Base-by-base conservation (phyloP, 768 basidiomycete genomes). In the Rhizopogon roseolus region DNA sequence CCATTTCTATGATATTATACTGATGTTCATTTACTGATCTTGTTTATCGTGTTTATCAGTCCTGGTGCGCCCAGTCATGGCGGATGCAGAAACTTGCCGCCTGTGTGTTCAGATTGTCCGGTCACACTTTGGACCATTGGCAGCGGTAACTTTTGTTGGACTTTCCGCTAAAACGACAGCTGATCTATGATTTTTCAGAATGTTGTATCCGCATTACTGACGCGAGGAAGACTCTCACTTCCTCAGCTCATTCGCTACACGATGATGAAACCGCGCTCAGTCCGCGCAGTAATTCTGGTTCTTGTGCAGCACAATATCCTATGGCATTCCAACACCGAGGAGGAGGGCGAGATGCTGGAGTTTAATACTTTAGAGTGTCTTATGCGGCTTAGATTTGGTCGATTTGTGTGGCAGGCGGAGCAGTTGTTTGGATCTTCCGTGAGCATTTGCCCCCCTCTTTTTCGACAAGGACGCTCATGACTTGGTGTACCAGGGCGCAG, bases 261-360 rank as follows among this genome's bases (percentile, higher is more conserved):
- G 1, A 75, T 73, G 28, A 68, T 92, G 27, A 87, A 83, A 61
- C 79, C 84, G 9, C 82, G 85, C 25, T 82, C 78, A 1, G 79
- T 86, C 13, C 83, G 88, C 50, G 84, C 85, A 27, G 78, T 83
- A 17, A 72, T 95, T 17, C 73, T 97, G 42, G 80, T 87, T 42
- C 80, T 98, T 50, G 78, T 95, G 16, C 95, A 98, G 65, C 95
- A 98, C 66, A 94, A 97, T 69, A 70, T 97, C 41, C 75, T 95
- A 41, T 94, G 93, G 90, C 90, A 93, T 64, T 81, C 86, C 8
- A 79, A 79, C 38, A 78, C 78, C 5, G 84, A 85, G 8, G 82
- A 84, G n/a, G 86, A 84, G 40, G 82, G 81, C 5, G 88, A 88
- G 57, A 79, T 89, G 54, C 76, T 90, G 45, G 93, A 97, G 66